Evolutionary conservation across 352 stramenopile species (phyloP), one percentile per base, ranked within the genome.

Genomic region (Phytophthora citrophthora): DNA sequence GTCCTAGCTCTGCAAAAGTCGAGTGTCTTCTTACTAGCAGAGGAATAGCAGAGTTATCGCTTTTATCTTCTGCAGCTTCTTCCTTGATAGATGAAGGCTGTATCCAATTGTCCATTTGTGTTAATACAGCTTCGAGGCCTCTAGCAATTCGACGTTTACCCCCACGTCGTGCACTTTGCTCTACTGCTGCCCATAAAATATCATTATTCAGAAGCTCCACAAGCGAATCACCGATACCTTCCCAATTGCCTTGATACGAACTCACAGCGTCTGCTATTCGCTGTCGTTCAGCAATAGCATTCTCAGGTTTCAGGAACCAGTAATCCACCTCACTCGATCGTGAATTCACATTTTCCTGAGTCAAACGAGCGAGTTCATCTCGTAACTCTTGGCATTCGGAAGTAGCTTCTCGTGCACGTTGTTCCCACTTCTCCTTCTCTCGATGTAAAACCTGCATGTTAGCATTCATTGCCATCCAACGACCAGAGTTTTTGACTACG

Each of bases 351-450:
- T 75, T 70, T 24, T 90, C 70, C 20, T 88, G 72, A 36, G 74
- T 76, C 16, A 88, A 64, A 10, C 61, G 43, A 6, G 72, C 39
- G 18, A 90, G 41, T 54, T 86, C 61, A 27, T 88, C 77, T 7
- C 79, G 81, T 0, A 90, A 64, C 11, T 82, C 68, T 47, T 89
- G 68, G 26, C 64, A 81, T 55, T 89, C 76, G 0, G 48, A n/a
- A 0, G 55, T 62, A 12, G 83, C 76, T 70, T 92, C 81, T 40
- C 61, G 44, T 2, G 72, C 74, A 3, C 76, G 76, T 29, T 90
- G 65, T 51, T 90, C 81, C 77, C 77, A 89, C 38, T 90, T 90
- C 26, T 90, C 81, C 40, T 86, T 86, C 44, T 90, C 81, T 38
- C 77, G 76, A 26, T 74, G 70, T 48, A 81, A 45, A 1, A 49